These are phyloP conservation scores for Tolypocladium amazonense DNA, from an alignment of 2,329 filamentous ascomycete species.

Conservation along the genomic window DNA sequence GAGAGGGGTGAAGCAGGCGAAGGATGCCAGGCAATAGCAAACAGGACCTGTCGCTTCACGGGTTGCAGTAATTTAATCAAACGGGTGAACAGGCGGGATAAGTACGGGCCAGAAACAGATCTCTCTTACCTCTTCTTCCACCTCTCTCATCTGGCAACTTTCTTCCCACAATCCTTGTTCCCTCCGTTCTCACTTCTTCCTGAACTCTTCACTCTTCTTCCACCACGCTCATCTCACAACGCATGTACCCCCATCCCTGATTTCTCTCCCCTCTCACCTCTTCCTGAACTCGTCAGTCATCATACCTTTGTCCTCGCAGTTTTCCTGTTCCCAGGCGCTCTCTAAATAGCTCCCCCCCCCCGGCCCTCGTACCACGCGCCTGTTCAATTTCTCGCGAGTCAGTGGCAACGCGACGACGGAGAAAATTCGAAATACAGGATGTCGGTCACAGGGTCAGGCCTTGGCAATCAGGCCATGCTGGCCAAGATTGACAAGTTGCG, in stretches of 20 bases:
- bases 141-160: neutral
- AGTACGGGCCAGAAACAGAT: no score
- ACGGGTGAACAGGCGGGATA: no score
- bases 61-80: neutral
- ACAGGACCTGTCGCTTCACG: no score
- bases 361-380: no score
- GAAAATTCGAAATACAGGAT: neutral
- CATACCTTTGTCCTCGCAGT: no score
- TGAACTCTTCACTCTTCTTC: no score
- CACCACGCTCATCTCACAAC: no score
- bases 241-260: no score
- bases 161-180: no score
- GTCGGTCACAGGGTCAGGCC: neutral
- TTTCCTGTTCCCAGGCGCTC: no score
- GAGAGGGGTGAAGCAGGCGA: neutral
- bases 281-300: no score
- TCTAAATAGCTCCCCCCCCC: neutral
- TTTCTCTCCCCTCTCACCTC: neutral
- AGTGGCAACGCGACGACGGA: neutral
- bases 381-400: neutral
- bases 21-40: no score
- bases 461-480: constrained; percentile 12
- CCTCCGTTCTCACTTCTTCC: neutral
- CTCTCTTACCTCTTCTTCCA: neutral
- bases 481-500: constrained; percentile 31